phyloP scores from a whole-genome alignment of 305 asterid species.

The Fraxinus ornus region DNA sequence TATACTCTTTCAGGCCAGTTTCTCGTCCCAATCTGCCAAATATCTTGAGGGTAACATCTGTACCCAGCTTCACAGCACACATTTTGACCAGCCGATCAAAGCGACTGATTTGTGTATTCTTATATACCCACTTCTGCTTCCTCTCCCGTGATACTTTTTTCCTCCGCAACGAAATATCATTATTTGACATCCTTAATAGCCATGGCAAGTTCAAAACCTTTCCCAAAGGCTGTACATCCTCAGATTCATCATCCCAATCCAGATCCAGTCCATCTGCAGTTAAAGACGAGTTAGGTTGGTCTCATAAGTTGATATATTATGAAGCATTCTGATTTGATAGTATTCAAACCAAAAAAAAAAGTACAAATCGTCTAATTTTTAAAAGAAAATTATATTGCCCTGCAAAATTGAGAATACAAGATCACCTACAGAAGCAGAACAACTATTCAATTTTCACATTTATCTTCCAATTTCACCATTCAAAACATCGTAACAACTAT shows the following conservation, averaged over 20 bases:
- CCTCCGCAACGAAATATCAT: conserved; percentile 36
- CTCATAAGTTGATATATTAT: conserved; percentile 8
- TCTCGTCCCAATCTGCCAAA: conserved; percentile 61
- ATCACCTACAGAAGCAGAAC: background rate
- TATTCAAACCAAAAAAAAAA: background rate
- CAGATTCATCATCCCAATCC: conserved; percentile 44
- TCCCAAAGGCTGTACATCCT: conserved; percentile 13
- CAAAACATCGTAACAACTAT: conserved; percentile 7
- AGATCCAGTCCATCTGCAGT: conserved; percentile 51
- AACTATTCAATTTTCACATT: conserved; percentile 16
- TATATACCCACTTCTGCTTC: conserved; percentile 58
- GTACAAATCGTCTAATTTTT: background rate
- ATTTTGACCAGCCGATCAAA: conserved; percentile 38
- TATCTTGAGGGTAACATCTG: conserved; percentile 45
- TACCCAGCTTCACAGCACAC: conserved; percentile 61
- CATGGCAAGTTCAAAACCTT: conserved; percentile 41
- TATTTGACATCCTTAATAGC: conserved; percentile 30
- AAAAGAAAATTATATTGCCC: background rate
- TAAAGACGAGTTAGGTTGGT: conserved; percentile 23
- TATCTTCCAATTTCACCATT: conserved; percentile 15
- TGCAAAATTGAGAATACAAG: conserved; percentile 1
- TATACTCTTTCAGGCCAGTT: conserved; percentile 63
- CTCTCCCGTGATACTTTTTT: conserved; percentile 55
- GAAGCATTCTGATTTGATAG: conserved; percentile 9
- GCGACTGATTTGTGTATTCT: conserved; percentile 29